These are phyloP conservation scores for Phytopythium mirpurense DNA, from an alignment of 352 stramenopile species.

Conservation along the genomic window DNA sequence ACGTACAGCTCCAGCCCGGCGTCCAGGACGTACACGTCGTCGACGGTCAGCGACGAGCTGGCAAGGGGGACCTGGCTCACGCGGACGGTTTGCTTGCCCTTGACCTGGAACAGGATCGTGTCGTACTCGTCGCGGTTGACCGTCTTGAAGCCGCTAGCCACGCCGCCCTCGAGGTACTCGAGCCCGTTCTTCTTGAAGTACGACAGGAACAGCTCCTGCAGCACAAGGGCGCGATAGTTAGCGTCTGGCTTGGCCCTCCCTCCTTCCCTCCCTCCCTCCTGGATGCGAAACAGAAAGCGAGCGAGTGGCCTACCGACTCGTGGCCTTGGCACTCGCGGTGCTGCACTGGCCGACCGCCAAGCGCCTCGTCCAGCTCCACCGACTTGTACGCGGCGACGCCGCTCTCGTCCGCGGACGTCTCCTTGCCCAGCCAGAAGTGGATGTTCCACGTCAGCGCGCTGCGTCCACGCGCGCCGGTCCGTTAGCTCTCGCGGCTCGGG, in stretches of 20 bases:
- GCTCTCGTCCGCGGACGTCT: constrained; percentile 91
- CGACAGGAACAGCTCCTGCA: constrained; percentile 85
- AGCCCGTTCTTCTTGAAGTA: constrained; percentile 92
- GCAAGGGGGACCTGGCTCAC: constrained; percentile 83
- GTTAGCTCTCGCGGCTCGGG: neutral
- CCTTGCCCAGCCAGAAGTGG: constrained; percentile 95
- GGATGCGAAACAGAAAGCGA: too few species aligned
- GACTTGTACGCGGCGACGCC: constrained; percentile 96
- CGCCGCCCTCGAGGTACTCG: constrained; percentile 90
- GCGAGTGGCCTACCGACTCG: constrained; percentile 46
- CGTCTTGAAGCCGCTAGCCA: constrained; percentile 90
- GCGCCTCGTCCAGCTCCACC: constrained; percentile 93
- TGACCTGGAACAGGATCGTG: constrained; percentile 87
- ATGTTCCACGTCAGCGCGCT: constrained; percentile 86
- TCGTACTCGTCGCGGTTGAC: constrained; percentile 89
- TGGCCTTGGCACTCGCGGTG: constrained; percentile 84
- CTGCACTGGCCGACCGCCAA: constrained; percentile 90
- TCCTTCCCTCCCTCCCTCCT: too few species aligned
- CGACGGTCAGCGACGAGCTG: constrained; percentile 83
- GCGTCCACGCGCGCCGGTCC: neutral
- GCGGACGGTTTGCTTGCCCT: constrained; percentile 86
- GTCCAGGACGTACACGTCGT: constrained; percentile 95
- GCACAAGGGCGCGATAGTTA: too few species aligned
- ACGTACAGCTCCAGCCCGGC: constrained; percentile 89
- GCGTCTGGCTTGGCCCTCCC: too few species aligned